phyloP scores from a whole-genome alignment of 192 early-diverging fungal genomes.

The Umbelopsis vinacea region DNA sequence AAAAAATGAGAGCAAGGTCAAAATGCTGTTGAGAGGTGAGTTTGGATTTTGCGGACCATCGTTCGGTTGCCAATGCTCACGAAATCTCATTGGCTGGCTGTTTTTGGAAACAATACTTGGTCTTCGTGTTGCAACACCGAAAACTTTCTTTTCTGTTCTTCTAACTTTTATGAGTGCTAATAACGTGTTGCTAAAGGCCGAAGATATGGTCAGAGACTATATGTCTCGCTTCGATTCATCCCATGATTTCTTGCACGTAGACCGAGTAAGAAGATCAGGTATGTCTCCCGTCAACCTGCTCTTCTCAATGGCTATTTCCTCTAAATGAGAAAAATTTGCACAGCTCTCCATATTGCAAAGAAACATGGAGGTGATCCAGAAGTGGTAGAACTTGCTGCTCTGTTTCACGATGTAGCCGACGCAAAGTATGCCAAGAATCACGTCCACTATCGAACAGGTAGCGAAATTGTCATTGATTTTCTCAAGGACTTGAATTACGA shows the following conservation, averaged over 20 bases:
- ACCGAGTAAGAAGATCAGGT: conserved; percentile 67
- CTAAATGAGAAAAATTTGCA: not conserved
- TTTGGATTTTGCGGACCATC: conserved; percentile 14
- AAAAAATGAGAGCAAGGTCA: not conserved
- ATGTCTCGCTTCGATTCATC: conserved; percentile 72
- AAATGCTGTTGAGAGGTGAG: not conserved
- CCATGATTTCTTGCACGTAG: conserved; percentile 71
- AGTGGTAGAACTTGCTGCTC: conserved; percentile 66
- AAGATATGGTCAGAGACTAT: conserved; percentile 60
- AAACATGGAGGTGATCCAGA: conserved; percentile 48
- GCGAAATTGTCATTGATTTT: conserved; percentile 51
- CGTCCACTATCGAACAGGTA: conserved; percentile 46
- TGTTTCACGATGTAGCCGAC: conserved; percentile 74
- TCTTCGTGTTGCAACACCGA: conserved; percentile 7
- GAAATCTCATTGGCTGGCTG: conserved; percentile 15
- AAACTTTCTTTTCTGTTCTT: conserved; percentile 1
- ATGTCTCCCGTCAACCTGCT: not conserved
- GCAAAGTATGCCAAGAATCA: conserved; percentile 62
- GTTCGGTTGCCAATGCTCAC: not conserved
- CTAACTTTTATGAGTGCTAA: conserved; percentile 2
- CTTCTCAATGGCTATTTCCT: not conserved
- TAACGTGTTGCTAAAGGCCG: conserved; percentile 36
- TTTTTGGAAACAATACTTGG: conserved; percentile 18
- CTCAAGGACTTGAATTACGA: conserved; percentile 43
- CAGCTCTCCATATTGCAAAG: conserved; percentile 50